phyloP scores from a whole-genome alignment of 2,329 filamentous ascomycete species.

The Calonectria hawksworthii region DNA sequence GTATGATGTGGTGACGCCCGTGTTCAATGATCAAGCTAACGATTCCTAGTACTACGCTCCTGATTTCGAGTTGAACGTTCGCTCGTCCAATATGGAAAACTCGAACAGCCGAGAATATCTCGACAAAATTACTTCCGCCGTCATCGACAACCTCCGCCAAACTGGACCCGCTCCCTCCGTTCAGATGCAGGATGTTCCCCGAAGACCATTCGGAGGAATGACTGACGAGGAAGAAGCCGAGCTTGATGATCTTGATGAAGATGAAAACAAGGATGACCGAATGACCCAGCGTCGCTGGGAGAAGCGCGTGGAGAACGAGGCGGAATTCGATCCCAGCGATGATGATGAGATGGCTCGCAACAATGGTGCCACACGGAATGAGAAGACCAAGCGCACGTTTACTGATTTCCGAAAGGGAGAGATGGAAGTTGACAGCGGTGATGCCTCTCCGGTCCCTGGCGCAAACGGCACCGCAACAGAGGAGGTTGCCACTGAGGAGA shows the following conservation, averaged over 20 bases:
- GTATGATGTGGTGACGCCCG: slow-evolving; percentile 60
- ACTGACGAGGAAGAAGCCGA: slow-evolving; percentile 77
- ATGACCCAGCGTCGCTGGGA: slow-evolving; percentile 88
- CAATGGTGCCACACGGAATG: slow-evolving; percentile 76
- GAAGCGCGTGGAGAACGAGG: slow-evolving; percentile 79
- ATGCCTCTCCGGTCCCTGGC: slow-evolving; percentile 54
- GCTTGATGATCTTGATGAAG: slow-evolving; percentile 81
- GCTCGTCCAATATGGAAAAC: slow-evolving; percentile 91
- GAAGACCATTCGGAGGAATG: slow-evolving; percentile 72
- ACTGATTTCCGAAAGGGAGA: slow-evolving; percentile 64
- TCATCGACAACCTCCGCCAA: slow-evolving; percentile 89
- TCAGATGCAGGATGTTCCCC: slow-evolving; percentile 85
- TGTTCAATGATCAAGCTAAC: slow-evolving; percentile 36
- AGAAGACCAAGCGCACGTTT: slow-evolving; percentile 65
- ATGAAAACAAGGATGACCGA: slow-evolving; percentile 87
- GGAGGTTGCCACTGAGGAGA: slow-evolving; percentile 47
- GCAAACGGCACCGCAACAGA: slow-evolving; percentile 48
- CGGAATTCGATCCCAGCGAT: slow-evolving; percentile 89
- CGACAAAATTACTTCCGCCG: slow-evolving; percentile 83
- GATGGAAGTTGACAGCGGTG: slow-evolving; percentile 54
- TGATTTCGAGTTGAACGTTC: slow-evolving; percentile 91
- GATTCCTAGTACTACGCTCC: slow-evolving; percentile 85
- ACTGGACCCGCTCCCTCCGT: slow-evolving; percentile 90
- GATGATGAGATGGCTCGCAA: slow-evolving; percentile 84
- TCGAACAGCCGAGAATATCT: slow-evolving; percentile 88